A percentile compares a stretch with the other conserved stretches of the same genome.
phyloP scores from a whole-genome alignment of 2,329 filamentous ascomycete genomes.

The Metarhizium anisopliae region DNA sequence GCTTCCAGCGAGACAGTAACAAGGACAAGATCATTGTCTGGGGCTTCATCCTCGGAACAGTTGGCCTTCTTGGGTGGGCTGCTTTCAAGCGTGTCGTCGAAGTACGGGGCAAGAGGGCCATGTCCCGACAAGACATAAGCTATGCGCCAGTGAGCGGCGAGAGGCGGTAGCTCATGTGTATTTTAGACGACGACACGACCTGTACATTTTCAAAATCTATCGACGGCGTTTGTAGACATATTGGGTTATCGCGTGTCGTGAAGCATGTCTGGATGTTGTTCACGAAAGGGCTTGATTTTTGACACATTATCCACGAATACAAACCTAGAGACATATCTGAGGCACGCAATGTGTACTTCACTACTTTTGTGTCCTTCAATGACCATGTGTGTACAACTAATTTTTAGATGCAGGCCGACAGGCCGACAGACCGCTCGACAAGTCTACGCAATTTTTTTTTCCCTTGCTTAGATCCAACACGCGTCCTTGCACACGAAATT shows the following conservation, averaged over 20 bases:
- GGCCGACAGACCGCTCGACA: background rate
- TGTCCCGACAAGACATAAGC: slow-evolving; percentile 17
- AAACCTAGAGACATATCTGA: background rate
- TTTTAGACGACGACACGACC: background rate
- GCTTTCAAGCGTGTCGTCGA: slow-evolving; percentile 41
- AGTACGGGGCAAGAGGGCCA: slow-evolving; percentile 22
- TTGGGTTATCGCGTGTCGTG: background rate
- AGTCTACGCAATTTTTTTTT: background rate
- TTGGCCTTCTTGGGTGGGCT: slow-evolving; percentile 52
- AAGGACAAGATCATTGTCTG: slow-evolving; percentile 61
- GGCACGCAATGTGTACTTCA: background rate
- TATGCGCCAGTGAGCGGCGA: slow-evolving; percentile 16
- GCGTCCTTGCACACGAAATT: background rate
- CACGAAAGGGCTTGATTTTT: background rate
- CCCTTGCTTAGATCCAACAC: background rate
- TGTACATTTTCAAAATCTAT: background rate
- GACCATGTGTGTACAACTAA: background rate
- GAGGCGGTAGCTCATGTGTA: background rate
- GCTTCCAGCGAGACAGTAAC: slow-evolving; percentile 58
- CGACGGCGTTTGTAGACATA: background rate
- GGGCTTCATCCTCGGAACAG: slow-evolving; percentile 51
- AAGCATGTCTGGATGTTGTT: background rate
- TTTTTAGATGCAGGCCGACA: background rate
- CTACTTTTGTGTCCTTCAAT: background rate
- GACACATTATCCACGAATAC: background rate